Conservation (phyloP, 257 asterid species). For the Solanum peruvianum region DNA sequence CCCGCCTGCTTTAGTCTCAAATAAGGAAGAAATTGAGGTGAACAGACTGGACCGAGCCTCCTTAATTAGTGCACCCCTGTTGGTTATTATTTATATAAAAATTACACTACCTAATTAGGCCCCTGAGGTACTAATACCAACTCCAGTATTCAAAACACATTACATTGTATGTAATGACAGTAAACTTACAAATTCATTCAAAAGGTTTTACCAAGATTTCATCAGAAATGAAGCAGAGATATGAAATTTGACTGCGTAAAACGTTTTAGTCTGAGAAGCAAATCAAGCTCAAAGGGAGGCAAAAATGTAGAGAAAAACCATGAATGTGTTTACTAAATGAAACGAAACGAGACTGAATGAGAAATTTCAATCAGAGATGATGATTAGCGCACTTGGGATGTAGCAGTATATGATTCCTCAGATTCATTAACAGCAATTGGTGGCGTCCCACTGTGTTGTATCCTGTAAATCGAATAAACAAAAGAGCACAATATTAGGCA, state of each 20-base stretch:
- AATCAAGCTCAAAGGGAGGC: not conserved
- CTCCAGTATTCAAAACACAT: not conserved
- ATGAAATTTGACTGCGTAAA: not conserved
- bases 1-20: not conserved
- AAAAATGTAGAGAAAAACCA: not conserved
- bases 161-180: not conserved
- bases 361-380: not conserved
- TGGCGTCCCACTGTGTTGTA: constrained; percentile 8
- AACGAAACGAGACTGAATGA: not conserved
- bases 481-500: not conserved
- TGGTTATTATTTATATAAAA: too few relatives aligned
- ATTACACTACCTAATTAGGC: not conserved
- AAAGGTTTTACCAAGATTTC: not conserved
- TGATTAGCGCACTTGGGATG: constrained; percentile 7
- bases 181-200: not conserved
- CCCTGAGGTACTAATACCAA: not conserved
- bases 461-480: constrained; percentile 8
- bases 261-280: not conserved
- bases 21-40: not conserved
- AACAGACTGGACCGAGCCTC: not conserved
- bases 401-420: constrained; percentile 21
- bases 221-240: not conserved
- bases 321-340: not conserved
- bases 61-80: not conserved
- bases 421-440: constrained; percentile 6